Evolutionary conservation across 2,329 filamentous ascomycete genomes (phyloP), one percentile per base, ranked within the genome.

Genomic region (Phaeosphaeria sp.): DNA sequence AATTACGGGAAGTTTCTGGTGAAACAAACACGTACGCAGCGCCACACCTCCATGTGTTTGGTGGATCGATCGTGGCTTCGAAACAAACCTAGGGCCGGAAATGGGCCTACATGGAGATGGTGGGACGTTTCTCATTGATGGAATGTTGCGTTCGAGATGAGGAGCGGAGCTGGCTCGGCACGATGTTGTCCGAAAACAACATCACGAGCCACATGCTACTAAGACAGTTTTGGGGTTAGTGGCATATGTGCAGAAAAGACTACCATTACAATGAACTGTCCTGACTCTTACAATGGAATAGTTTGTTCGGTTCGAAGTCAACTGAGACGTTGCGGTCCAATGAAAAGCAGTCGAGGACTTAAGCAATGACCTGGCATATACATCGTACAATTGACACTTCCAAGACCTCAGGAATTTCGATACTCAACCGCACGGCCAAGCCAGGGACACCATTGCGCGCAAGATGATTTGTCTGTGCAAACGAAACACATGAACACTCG

Each of bases 91-190:
- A 36, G 21, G 17, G 3, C 27, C 27, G 50, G 33, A 46, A 46
- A 25, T 11, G 39, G 27, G 20, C 44, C 51, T 24, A 27, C 46
- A n/a, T 40, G 9, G 13, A 49, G 18, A 39, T 39, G 42, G 22
- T 45, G 15, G 7, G 18, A 40, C 27, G 17, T 15, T 13, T 59
- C 59, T 46, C 58, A 67, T 69, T 69, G 66, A 66, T 61, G 65
- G 66, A 67, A 65, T 51, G 52, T 53, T 9, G 11, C 46, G 43
- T 27, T 20, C 21, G 27, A 53, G 30, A 49, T 24, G 25, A 46
- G 27, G 33, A 21, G 21, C 6, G 27, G 20, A 52, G 21, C 13
- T 33, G 42, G 13, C 20, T 18, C 42, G 40, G 42, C 18, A 46
- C 7, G 27, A 20, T 52, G 17, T 8, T 30, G 45, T 1, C 45